These are phyloP conservation scores for Coemansia reversa DNA, from an alignment of 192 early-diverging fungal genomes.

Conservation along the genomic window DNA sequence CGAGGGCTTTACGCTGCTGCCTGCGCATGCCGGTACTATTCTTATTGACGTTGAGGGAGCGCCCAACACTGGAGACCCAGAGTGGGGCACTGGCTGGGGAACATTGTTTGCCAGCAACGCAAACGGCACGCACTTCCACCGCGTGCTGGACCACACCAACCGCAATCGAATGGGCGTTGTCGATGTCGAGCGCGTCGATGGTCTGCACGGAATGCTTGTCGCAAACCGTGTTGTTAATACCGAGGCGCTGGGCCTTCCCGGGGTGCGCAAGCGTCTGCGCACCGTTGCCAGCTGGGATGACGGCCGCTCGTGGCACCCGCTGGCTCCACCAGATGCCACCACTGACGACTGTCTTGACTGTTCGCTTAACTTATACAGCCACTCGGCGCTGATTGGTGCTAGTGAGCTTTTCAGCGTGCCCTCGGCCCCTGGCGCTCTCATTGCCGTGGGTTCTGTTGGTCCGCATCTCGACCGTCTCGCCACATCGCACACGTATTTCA, in stretches of 20 bases:
- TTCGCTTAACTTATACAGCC: constrained; percentile 78
- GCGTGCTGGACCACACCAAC: constrained; percentile 78
- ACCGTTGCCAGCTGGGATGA: constrained; percentile 89
- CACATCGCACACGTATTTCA: constrained; percentile 72
- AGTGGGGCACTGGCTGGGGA: constrained; percentile 44
- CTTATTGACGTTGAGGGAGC: constrained; percentile 77
- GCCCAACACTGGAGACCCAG: constrained; percentile 39
- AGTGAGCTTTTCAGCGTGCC: constrained; percentile 67
- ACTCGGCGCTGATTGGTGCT: constrained; percentile 54
- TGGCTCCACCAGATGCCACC: constrained; percentile 55
- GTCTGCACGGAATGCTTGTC: constrained; percentile 80
- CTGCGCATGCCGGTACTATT: constrained; percentile 74
- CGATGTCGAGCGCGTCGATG: constrained; percentile 89
- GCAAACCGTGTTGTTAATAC: constrained; percentile 85
- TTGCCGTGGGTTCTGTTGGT: constrained; percentile 93
- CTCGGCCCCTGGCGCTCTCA: constrained; percentile 75
- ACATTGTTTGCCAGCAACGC: constrained; percentile 85
- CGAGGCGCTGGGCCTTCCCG: constrained; percentile 57
- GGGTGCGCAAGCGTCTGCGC: constrained; percentile 63
- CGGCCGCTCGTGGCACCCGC: constrained; percentile 68
- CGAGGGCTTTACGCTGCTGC: constrained; percentile 83
- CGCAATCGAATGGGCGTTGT: constrained; percentile 70
- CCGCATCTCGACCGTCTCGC: constrained; percentile 58
- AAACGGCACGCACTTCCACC: constrained; percentile 77
- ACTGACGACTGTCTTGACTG: constrained; percentile 57